These are phyloP conservation scores for Lactifluus rugatus DNA, from an alignment of 768 basidiomycete species.

Conservation along the genomic window DNA sequence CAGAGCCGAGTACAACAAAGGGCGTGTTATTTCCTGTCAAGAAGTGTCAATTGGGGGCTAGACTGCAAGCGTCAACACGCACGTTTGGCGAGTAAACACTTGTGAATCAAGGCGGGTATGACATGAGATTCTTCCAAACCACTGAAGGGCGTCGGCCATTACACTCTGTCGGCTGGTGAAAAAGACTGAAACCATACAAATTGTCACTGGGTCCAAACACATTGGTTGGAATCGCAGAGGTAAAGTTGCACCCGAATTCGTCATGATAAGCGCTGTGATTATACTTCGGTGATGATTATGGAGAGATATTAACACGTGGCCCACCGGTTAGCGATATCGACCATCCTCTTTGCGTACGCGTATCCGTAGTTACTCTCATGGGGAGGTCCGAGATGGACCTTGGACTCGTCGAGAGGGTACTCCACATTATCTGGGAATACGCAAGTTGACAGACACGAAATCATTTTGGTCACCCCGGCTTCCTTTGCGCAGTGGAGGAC, in stretches of 20 bases:
- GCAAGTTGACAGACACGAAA: slow-evolving; percentile 94
- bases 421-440: slow-evolving; percentile 94
- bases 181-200: slow-evolving; percentile 43
- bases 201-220: slow-evolving; percentile 96
- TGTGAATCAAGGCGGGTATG: slow-evolving; percentile 89
- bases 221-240: slow-evolving; percentile 94
- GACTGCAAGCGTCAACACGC: slow-evolving; percentile 19
- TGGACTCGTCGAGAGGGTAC: slow-evolving; percentile 87
- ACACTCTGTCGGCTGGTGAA: not conserved
- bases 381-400: slow-evolving; percentile 87
- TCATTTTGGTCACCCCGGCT: slow-evolving; percentile 60
- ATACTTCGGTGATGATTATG: not conserved
- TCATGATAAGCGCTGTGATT: slow-evolving; percentile 80
- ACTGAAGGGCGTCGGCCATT: slow-evolving; percentile 30
- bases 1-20: slow-evolving; percentile 82
- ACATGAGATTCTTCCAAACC: slow-evolving; percentile 89
- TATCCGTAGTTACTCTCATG: slow-evolving; percentile 96
- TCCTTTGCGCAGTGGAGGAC: slow-evolving; percentile 70
- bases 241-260: slow-evolving; percentile 90
- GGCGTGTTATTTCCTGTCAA: slow-evolving; percentile 65
- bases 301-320: slow-evolving; percentile 21
- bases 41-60: slow-evolving; percentile 1
- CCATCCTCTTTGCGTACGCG: slow-evolving; percentile 90
- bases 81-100: slow-evolving; percentile 89
- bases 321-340: slow-evolving; percentile 92